Percentiles rank a stretch among this genome's conserved stretches.
These are phyloP conservation scores for Hemileccinum impolitum DNA, from an alignment of 768 basidiomycete genomes.

Conservation along the genomic window DNA sequence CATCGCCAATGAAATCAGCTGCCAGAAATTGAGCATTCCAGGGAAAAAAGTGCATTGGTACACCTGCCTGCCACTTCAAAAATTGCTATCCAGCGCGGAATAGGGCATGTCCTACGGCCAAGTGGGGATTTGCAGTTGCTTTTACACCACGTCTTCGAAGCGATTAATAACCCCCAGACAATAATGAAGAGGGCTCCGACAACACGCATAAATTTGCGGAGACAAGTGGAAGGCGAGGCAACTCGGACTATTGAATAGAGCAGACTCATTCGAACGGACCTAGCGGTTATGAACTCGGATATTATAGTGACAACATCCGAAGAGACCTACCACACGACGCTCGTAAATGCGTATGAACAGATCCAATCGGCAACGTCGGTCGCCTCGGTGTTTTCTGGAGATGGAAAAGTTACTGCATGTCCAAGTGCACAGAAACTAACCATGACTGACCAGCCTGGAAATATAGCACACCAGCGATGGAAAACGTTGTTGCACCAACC, in stretches of 20 bases:
- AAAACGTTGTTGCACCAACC: neutral
- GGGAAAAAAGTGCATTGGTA: neutral
- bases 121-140: no score
- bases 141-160: conserved; percentile 2
- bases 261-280: conserved; percentile 12
- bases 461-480: neutral
- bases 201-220: neutral
- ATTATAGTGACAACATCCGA: neutral
- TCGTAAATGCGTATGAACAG: neutral
- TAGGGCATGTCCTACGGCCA: neutral
- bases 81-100: neutral
- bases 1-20: conserved; percentile 3
- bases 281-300: neutral
- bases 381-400: no score
- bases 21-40: neutral
- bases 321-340: conserved; percentile 8
- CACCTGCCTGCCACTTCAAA: conserved; percentile 7
- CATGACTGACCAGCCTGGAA: neutral
- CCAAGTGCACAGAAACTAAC: no score
- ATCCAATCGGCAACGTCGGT: no score
- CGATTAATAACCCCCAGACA: conserved; percentile 1
- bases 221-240: neutral
- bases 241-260: conserved; percentile 15
- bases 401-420: no score
- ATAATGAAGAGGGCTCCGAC: conserved; percentile 3